Evolutionary conservation across 2,329 filamentous ascomycete species (phyloP).

Genomic region (Malbranchea cinnamomea): DNA sequence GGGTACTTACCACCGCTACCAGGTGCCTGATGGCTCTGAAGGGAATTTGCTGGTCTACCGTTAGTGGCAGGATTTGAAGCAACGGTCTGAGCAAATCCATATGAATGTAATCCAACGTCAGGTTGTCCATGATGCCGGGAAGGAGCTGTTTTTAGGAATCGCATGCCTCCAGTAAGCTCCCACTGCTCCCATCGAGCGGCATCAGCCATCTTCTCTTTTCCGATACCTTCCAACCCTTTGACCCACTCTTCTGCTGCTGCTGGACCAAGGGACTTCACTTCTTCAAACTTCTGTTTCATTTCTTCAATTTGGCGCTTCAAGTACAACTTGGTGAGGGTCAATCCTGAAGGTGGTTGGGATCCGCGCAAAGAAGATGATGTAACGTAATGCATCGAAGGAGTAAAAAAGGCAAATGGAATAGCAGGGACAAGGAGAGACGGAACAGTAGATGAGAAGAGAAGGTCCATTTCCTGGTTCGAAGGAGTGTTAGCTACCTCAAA

Average conservation of each 20-base stretch:
- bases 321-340: conserved; percentile 51
- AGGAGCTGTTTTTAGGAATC: conserved; percentile 3
- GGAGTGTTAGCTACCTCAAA: conserved; percentile 13
- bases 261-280: conserved; percentile 50
- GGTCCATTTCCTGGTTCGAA: conserved; percentile 48
- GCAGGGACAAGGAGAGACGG: conserved; percentile 50
- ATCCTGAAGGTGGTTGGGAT: conserved; percentile 29
- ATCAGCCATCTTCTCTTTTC: conserved; percentile 45
- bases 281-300: conserved; percentile 47
- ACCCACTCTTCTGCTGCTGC: conserved; percentile 63
- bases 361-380: conserved; percentile 39
- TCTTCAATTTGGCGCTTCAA: conserved; percentile 46
- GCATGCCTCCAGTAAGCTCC: conserved; percentile 34
- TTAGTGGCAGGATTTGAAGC: conserved; percentile 1
- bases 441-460: conserved; percentile 47
- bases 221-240: conserved; percentile 54
- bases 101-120: conserved; percentile 3
- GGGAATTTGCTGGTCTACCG: conserved; percentile 1
- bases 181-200: conserved; percentile 62
- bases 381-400: conserved; percentile 45
- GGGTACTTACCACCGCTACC: too few relatives aligned
- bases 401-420: conserved; percentile 54
- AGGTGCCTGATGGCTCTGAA: too few relatives aligned
- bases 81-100: too few relatives aligned
- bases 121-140: conserved; percentile 1